Conservation (phyloP, 306 rosid genomes). For the Macrotyloma uniflorum region DNA sequence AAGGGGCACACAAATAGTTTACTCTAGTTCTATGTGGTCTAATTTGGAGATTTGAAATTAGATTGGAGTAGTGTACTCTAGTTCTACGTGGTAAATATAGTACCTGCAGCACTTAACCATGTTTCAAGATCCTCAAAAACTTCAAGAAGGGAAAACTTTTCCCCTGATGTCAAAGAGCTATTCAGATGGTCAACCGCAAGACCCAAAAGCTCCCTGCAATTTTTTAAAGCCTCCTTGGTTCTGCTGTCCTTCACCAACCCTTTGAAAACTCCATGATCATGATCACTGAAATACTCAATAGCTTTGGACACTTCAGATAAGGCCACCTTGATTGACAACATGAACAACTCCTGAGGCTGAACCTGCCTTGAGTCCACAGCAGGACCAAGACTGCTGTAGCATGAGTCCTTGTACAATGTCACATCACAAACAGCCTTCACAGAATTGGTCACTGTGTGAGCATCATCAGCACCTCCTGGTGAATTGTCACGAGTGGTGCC, state of each 20-base stretch:
- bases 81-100: neutral
- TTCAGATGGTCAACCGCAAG: slow-evolving; percentile 70
- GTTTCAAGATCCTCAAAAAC: slow-evolving; percentile 67
- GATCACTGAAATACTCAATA: slow-evolving; percentile 37
- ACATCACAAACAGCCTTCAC: slow-evolving; percentile 73
- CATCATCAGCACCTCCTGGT: slow-evolving; percentile 17
- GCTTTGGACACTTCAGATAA: slow-evolving; percentile 49
- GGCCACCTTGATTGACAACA: slow-evolving; percentile 55
- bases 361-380: slow-evolving; percentile 38
- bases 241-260: slow-evolving; percentile 26
- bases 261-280: slow-evolving; percentile 33
- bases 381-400: slow-evolving; percentile 54
- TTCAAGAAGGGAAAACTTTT: slow-evolving; percentile 45
- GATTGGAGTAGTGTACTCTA: neutral
- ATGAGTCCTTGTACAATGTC: slow-evolving; percentile 62
- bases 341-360: slow-evolving; percentile 56
- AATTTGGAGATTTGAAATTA: neutral
- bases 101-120: slow-evolving; percentile 81
- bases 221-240: slow-evolving; percentile 47
- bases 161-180: slow-evolving; percentile 39
- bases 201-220: slow-evolving; percentile 60
- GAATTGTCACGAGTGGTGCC: slow-evolving; percentile 22
- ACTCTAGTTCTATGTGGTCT: neutral
- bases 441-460: slow-evolving; percentile 31
- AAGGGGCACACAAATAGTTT: neutral